These are phyloP conservation scores for Casuarina cunninghamiana DNA, from an alignment of 306 rosid species.

Conservation along the genomic window DNA sequence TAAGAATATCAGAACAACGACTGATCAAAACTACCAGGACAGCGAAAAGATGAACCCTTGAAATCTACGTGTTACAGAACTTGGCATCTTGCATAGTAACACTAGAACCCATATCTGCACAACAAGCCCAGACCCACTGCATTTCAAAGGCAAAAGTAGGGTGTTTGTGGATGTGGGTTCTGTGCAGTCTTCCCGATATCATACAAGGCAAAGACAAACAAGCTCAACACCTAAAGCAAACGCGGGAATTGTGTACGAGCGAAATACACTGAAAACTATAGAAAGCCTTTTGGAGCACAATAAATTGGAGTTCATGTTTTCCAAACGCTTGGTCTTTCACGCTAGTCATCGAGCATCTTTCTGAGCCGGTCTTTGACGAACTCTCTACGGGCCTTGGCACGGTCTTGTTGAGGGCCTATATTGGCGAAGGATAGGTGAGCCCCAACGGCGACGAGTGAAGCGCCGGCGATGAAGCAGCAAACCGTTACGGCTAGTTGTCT, in stretches of 20 bases:
- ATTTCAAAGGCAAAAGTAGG: too few relatives aligned
- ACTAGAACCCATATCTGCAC: neutral
- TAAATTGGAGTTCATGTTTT: neutral
- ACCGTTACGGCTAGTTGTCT: constrained; percentile 32
- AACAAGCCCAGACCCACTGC: neutral
- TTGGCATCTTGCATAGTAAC: too few relatives aligned
- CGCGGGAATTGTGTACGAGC: neutral
- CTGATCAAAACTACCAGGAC: neutral
- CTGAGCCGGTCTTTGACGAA: constrained; percentile 41
- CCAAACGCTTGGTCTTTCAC: neutral
- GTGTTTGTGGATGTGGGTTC: too few relatives aligned
- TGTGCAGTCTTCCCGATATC: too few relatives aligned
- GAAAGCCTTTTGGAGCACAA: too few relatives aligned
- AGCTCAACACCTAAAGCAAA: too few relatives aligned
- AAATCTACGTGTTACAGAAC: neutral
- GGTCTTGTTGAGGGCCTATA: constrained; percentile 48
- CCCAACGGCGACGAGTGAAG: constrained; percentile 37
- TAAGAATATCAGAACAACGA: neutral
- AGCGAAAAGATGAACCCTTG: neutral
- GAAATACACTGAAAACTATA: neutral
- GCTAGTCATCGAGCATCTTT: constrained; percentile 30
- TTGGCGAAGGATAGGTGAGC: constrained; percentile 40
- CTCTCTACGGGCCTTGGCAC: constrained; percentile 44
- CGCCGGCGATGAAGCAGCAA: constrained; percentile 31
- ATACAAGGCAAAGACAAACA: too few relatives aligned